phyloP scores from a whole-genome alignment of 352 stramenopile genomes.

The Globisporangium polare region DNA sequence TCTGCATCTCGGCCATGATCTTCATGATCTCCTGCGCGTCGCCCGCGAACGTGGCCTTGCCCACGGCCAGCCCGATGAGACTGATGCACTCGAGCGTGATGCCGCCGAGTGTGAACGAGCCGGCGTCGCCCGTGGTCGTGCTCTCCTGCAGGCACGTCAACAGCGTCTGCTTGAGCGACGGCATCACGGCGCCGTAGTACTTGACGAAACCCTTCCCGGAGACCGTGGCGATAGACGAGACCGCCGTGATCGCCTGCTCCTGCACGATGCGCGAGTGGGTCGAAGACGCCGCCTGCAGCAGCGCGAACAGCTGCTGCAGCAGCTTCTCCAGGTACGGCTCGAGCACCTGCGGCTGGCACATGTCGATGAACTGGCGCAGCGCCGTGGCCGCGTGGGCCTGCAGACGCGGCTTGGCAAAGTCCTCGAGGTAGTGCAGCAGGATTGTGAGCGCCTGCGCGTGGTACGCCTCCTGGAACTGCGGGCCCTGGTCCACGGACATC shows the following conservation, averaged over 20 bases:
- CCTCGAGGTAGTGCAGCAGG: conserved; percentile 61
- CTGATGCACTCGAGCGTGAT: conserved; percentile 86
- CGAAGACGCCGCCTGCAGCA: conserved; percentile 41
- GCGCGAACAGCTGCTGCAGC: conserved; percentile 58
- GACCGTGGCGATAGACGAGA: conserved; percentile 77
- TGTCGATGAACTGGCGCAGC: conserved; percentile 82
- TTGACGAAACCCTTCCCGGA: conserved; percentile 55
- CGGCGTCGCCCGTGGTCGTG: conserved; percentile 28
- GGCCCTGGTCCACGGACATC: conserved; percentile 71
- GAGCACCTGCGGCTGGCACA: conserved; percentile 60
- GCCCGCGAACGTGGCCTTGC: conserved; percentile 58
- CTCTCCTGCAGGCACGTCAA: conserved; percentile 59
- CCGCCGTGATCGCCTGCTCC: conserved; percentile 74
- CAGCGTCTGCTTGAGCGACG: conserved; percentile 67
- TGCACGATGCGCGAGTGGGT: conserved; percentile 57
- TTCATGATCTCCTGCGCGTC: conserved; percentile 77
- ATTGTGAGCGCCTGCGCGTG: conserved; percentile 62
- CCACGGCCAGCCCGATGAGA: conserved; percentile 73
- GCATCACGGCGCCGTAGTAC: conserved; percentile 76
- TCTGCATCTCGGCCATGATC: conserved; percentile 85
- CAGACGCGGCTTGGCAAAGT: conserved; percentile 52
- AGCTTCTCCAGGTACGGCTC: conserved; percentile 74
- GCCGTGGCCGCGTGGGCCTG: conserved; percentile 74
- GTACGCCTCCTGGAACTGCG: conserved; percentile 76
- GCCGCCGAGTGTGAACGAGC: conserved; percentile 73